These are phyloP conservation scores for Trichoderma hamatum DNA, from an alignment of 2,329 filamentous ascomycete species.

Conservation along the genomic window DNA sequence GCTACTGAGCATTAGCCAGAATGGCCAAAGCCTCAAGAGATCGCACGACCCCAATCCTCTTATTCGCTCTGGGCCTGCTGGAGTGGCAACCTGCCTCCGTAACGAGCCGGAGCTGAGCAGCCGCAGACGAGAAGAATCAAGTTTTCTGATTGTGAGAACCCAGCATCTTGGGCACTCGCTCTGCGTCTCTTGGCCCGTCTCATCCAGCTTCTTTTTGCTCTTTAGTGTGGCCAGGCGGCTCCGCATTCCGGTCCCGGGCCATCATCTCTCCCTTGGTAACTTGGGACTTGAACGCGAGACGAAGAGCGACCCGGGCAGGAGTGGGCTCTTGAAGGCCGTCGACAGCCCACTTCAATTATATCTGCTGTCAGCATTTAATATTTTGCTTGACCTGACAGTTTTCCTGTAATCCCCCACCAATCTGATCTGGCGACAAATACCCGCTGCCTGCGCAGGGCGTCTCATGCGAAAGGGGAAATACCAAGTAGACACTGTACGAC, in stretches of 20 bases:
- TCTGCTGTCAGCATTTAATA: conserved; percentile 24
- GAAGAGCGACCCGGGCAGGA: conserved; percentile 8
- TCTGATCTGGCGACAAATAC: not conserved
- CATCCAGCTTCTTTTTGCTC: conserved; percentile 14
- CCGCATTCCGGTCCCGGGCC: conserved; percentile 24
- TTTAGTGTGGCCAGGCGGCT: conserved; percentile 21
- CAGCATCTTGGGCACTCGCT: not conserved
- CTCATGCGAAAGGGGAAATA: not conserved
- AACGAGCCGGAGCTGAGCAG: conserved; percentile 4
- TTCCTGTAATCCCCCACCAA: conserved; percentile 12
- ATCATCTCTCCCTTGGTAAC: not conserved
- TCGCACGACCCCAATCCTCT: conserved; percentile 15
- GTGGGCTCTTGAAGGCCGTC: conserved; percentile 10
- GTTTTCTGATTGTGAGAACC: not conserved
- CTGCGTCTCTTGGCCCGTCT: not conserved
- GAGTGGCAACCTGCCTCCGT: conserved; percentile 15
- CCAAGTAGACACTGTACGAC: not conserved
- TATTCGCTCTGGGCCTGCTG: conserved; percentile 4
- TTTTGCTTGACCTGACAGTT: not conserved
- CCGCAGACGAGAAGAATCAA: not conserved
- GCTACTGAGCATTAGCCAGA: not conserved
- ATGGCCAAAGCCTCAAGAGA: not conserved
- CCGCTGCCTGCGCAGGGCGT: not conserved
- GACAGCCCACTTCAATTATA: conserved; percentile 15
- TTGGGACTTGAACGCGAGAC: conserved; percentile 10